Percentiles rank a stretch among this genome's conserved stretches.
These are phyloP conservation scores for Gossypioides kirkii DNA, from an alignment of 345 rosid genomes.

Conservation along the genomic window DNA sequence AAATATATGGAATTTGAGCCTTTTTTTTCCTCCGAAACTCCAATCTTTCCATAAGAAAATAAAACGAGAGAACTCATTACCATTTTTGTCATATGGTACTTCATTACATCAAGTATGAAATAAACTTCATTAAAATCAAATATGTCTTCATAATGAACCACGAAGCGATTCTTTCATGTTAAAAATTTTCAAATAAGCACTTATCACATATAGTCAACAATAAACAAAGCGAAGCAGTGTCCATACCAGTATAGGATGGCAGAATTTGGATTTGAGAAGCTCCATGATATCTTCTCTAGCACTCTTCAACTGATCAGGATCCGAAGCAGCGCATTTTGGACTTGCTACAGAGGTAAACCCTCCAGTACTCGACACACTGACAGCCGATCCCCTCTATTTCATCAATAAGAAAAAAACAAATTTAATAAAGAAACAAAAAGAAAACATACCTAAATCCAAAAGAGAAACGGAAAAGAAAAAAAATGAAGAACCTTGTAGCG, in stretches of 20 bases:
- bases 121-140: neutral
- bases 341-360: conserved; percentile 39
- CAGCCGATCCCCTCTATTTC: conserved; percentile 36
- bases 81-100: neutral
- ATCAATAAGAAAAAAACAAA: neutral
- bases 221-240: neutral
- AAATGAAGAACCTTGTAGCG: conserved; percentile 36
- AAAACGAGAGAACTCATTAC: neutral
- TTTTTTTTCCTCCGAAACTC: neutral
- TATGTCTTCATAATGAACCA: neutral
- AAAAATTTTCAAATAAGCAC: neutral
- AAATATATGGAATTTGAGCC: neutral
- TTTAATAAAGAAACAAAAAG: neutral
- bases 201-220: neutral
- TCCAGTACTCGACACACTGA: conserved; percentile 22
- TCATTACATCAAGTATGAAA: neutral
- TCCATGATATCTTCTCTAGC: conserved; percentile 87
- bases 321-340: conserved; percentile 59
- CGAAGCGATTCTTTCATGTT: neutral
- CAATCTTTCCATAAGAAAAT: neutral
- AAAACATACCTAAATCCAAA: neutral
- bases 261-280: conserved; percentile 64
- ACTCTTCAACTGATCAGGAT: conserved; percentile 73
- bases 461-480: conserved; percentile 2
- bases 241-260: conserved; percentile 79